phyloP scores from a whole-genome alignment of 345 rosid genomes.

The Orychophragmus violaceus region DNA sequence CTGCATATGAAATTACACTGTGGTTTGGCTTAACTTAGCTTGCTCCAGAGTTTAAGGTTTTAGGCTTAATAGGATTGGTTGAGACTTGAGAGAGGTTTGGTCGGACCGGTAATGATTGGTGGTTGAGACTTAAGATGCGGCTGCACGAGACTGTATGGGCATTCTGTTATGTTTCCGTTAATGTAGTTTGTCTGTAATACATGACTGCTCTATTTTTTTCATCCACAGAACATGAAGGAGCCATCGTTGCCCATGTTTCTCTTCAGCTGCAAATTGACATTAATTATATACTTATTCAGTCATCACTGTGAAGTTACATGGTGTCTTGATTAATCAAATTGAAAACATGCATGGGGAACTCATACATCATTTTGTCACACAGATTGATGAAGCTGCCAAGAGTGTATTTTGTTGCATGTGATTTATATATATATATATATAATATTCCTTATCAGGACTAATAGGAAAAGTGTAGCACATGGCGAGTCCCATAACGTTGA shows the following conservation, averaged over 20 bases:
- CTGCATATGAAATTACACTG: not conserved
- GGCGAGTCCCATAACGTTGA: constrained; percentile 29
- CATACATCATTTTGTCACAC: not conserved
- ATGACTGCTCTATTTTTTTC: constrained; percentile 24
- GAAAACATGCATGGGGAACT: constrained; percentile 22
- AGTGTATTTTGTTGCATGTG: not conserved
- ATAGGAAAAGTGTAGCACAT: constrained; percentile 12
- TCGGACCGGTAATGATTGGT: constrained; percentile 15
- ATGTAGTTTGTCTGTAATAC: constrained; percentile 30
- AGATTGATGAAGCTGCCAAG: constrained; percentile 7
- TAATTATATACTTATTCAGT: not conserved
- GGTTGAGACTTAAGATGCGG: constrained; percentile 4
- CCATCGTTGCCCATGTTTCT: constrained; percentile 28
- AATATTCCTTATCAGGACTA: not conserved
- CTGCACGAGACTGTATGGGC: constrained; percentile 36
- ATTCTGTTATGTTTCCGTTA: constrained; percentile 23
- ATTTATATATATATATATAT: not conserved
- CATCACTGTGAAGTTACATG: not conserved
- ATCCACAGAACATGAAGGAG: constrained; percentile 33
- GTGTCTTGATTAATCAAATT: not conserved
- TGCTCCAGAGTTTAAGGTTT: constrained; percentile 18
- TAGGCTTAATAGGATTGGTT: constrained; percentile 1
- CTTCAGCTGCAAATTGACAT: constrained; percentile 17
- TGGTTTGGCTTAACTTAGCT: not conserved
- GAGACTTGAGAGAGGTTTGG: not conserved